Percentiles rank a stretch among this genome's conserved stretches.
These are phyloP conservation scores for Ceratocystis huliohia DNA, from an alignment of 2,329 filamentous ascomycete genomes.

Conservation along the genomic window DNA sequence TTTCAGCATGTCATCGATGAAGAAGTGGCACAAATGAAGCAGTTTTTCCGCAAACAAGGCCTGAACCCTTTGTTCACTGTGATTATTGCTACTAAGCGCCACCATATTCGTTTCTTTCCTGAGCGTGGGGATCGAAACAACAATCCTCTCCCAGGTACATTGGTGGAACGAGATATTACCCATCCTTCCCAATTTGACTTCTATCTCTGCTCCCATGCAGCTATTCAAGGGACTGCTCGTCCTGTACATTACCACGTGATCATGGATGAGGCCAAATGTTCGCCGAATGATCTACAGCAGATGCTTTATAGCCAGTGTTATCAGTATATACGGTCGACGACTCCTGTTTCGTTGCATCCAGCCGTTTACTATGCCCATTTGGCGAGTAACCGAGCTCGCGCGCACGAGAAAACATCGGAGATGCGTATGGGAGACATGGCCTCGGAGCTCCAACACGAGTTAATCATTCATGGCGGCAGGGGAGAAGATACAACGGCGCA, in stretches of 20 bases:
- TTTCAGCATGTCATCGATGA: slow-evolving; percentile 65
- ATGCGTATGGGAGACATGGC: slow-evolving; percentile 5
- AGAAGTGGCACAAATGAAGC: slow-evolving; percentile 64
- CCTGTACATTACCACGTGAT: slow-evolving; percentile 90
- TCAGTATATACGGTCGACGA: slow-evolving; percentile 83
- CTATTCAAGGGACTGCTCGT: slow-evolving; percentile 86
- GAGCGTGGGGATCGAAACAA: slow-evolving; percentile 55
- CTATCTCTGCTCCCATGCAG: slow-evolving; percentile 49
- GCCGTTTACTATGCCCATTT: slow-evolving; percentile 95
- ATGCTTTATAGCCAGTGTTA: slow-evolving; percentile 95
- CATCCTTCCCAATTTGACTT: slow-evolving; percentile 88
- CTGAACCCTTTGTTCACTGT: slow-evolving; percentile 61
- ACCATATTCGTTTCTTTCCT: slow-evolving; percentile 89
- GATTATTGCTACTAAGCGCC: slow-evolving; percentile 81
- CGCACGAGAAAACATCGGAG: slow-evolving; percentile 48
- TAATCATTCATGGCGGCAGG: background rate
- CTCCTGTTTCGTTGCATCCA: slow-evolving; percentile 76
- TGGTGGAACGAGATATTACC: slow-evolving; percentile 82
- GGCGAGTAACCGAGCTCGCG: slow-evolving; percentile 64
- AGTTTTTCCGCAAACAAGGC: slow-evolving; percentile 35
- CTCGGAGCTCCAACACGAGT: slow-evolving; percentile 3
- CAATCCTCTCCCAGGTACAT: slow-evolving; percentile 73
- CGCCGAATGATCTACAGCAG: slow-evolving; percentile 59
- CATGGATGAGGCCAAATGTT: slow-evolving; percentile 60
- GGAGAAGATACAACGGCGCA: background rate